Percentiles rank a stretch among this genome's conserved stretches.
These are phyloP conservation scores for Hypoxylon sp. DNA, from an alignment of 2,329 filamentous ascomycete genomes.

Conservation along the genomic window DNA sequence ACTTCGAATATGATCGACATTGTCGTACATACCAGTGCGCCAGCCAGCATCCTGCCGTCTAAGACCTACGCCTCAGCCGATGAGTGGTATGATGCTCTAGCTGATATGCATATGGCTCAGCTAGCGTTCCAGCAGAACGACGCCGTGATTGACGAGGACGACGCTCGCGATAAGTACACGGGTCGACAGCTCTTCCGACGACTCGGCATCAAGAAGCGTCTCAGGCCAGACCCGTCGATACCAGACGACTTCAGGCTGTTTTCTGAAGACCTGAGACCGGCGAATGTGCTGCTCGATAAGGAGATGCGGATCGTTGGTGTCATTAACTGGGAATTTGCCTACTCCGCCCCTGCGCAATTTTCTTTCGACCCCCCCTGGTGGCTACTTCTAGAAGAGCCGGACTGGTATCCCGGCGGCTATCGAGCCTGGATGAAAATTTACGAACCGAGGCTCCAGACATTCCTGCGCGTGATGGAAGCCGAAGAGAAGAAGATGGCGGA, in stretches of 20 bases:
- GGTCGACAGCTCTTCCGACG: slow-evolving; percentile 52
- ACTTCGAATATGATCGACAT: slow-evolving; percentile 54
- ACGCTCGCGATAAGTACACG: slow-evolving; percentile 54
- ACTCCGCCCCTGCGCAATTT: slow-evolving; percentile 48
- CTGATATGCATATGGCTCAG: slow-evolving; percentile 52
- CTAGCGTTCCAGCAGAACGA: slow-evolving; percentile 53
- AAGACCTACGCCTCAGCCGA: slow-evolving; percentile 44
- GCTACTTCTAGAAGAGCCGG: slow-evolving; percentile 47
- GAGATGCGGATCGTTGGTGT: slow-evolving; percentile 43
- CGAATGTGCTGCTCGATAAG: slow-evolving; percentile 34
- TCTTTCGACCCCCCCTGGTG: slow-evolving; percentile 50
- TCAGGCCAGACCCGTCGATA: background rate
- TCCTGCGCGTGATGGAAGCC: slow-evolving; percentile 44
- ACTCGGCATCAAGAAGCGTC: slow-evolving; percentile 33
- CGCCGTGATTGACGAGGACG: slow-evolving; percentile 47
- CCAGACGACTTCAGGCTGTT: slow-evolving; percentile 37
- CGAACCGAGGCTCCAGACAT: slow-evolving; percentile 45
- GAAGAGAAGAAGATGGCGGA: slow-evolving; percentile 41
- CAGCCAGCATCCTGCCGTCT: slow-evolving; percentile 22
- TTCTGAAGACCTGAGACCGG: slow-evolving; percentile 19
- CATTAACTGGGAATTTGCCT: slow-evolving; percentile 54
- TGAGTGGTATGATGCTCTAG: slow-evolving; percentile 50
- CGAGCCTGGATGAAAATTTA: slow-evolving; percentile 46
- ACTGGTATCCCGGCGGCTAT: slow-evolving; percentile 46
- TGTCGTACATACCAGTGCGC: slow-evolving; percentile 35